Conservation (phyloP, 352 stramenopile genomes). For the Phytophthora pluvialis region DNA sequence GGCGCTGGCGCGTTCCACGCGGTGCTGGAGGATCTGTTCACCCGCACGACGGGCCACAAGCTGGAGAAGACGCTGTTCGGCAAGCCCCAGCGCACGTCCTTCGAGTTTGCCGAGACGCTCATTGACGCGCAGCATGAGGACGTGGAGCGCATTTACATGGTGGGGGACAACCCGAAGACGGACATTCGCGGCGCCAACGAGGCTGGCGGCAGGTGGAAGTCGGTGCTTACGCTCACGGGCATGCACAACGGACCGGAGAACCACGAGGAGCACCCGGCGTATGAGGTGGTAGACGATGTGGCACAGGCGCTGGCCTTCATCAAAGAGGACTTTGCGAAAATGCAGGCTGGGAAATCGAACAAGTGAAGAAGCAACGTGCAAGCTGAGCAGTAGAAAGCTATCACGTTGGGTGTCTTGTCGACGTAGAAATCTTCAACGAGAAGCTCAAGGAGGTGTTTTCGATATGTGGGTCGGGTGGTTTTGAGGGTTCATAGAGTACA, state of each 20-base stretch:
- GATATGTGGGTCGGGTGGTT: no score
- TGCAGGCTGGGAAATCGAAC: constrained; percentile 11
- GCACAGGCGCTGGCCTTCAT: constrained; percentile 75
- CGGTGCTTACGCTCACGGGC: constrained; percentile 82
- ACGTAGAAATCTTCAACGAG: no score
- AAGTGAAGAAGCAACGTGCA: no score
- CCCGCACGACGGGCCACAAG: constrained; percentile 79
- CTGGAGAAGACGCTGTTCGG: constrained; percentile 79
- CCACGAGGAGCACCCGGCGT: constrained; percentile 66
- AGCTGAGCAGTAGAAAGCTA: no score
- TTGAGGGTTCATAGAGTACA: no score
- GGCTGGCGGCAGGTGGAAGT: constrained; percentile 80
- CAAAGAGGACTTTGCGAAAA: constrained; percentile 69
- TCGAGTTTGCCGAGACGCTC: constrained; percentile 75
- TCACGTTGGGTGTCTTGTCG: no score
- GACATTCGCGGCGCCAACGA: constrained; percentile 85
- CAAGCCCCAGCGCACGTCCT: constrained; percentile 82
- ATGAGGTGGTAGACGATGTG: constrained; percentile 80
- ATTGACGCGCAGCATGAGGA: constrained; percentile 73
- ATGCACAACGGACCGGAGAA: constrained; percentile 81
- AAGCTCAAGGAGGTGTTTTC: no score
- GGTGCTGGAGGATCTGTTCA: constrained; percentile 82
- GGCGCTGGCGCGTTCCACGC: constrained; percentile 83
- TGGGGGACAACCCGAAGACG: constrained; percentile 85
- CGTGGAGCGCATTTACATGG: constrained; percentile 86